Evolutionary conservation across 2,329 filamentous ascomycete genomes (phyloP), one percentile per base, ranked within the genome.

Genomic region (Akanthomyces muscarius): DNA sequence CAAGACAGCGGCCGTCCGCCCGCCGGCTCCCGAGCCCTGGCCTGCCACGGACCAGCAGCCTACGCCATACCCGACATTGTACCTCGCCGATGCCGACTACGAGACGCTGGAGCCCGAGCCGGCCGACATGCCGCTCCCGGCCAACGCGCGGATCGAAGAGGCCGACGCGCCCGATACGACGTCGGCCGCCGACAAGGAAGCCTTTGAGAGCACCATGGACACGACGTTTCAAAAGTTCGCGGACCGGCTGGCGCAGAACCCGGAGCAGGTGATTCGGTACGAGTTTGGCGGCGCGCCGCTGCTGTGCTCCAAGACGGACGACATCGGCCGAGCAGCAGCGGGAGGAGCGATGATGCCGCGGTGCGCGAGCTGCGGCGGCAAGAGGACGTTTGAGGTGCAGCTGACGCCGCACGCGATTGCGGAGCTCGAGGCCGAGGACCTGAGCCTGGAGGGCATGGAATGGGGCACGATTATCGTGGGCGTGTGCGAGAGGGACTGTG

Each of bases 381-480:
- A 83, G 56, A 86, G 94, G 66, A 86, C 89, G 16, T 98, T 98
- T 73, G 95, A 99, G 81, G 81, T 97, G 64, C 95, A 99, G 80
- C 80, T 99, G 67, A 93, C 89, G 68, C 95, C 95, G 47, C 90
- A 96, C 72, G 89, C 92, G 3, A 99, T 99, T 70, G 86, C 87
- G 36, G 90, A 96, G 80, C 80, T 98, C 61, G 95, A 98, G 79
- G 87, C 84, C 2, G 90, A 93, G 48, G 87, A 89, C 63, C 74
- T 87, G 68, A 85, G 84, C 45, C 71, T 89, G 23, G 83, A 96
- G 80, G 95, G 93, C 0, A 99, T 99, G 95, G 95, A 99, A 71
- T 99, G 95, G 95, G 94, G 94, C 0, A 98, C 92, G 0, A 84
- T 99, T 10, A 86, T 99, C 63, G 80, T 98, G 44, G 92, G 87